Conservation (phyloP, 2,329 filamentous ascomycete species). For the Ascocoryne sarcoides region DNA sequence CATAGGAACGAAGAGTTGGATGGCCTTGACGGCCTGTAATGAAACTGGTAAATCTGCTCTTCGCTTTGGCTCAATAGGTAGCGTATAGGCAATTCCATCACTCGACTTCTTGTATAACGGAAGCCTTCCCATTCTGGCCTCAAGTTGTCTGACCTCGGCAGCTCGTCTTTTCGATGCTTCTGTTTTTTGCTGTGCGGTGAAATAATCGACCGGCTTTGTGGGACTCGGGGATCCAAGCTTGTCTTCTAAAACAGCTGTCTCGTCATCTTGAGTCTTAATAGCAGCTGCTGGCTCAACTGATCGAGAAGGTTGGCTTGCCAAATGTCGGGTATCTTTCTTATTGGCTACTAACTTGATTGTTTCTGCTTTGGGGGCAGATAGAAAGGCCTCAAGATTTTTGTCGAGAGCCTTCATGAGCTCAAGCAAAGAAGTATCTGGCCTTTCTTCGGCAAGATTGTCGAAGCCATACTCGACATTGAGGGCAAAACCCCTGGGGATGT, state of each 20-base stretch:
- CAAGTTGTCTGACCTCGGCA: conserved; percentile 61
- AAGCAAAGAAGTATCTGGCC: conserved; percentile 50
- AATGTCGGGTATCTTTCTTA: conserved; percentile 26
- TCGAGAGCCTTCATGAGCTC: conserved; percentile 62
- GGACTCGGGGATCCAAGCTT: too few relatives aligned
- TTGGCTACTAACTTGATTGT: conserved; percentile 53
- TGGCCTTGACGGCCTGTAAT: conserved; percentile 52
- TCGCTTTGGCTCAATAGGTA: conserved; percentile 60
- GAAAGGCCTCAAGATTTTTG: conserved; percentile 58
- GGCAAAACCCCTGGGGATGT: conserved; percentile 63
- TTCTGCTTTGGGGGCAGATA: conserved; percentile 62
- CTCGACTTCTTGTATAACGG: conserved; percentile 58
- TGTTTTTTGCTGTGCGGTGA: conserved; percentile 49
- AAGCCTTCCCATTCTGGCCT: conserved; percentile 63
- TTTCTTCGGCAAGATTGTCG: conserved; percentile 50
- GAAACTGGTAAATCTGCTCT: conserved; percentile 49
- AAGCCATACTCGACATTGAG: conserved; percentile 73
- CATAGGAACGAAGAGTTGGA: conserved; percentile 60
- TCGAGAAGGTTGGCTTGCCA: conserved; percentile 19
- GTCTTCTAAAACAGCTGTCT: not conserved
- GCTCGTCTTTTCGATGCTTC: conserved; percentile 55
- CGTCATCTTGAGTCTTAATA: conserved; percentile 3
- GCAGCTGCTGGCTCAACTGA: conserved; percentile 16
- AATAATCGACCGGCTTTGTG: conserved; percentile 26
- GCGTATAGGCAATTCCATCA: conserved; percentile 61